Evolutionary conservation across 345 rosid species (phyloP), one percentile per base, ranked within the genome.

Genomic region (Abelmoschus esculentus): DNA sequence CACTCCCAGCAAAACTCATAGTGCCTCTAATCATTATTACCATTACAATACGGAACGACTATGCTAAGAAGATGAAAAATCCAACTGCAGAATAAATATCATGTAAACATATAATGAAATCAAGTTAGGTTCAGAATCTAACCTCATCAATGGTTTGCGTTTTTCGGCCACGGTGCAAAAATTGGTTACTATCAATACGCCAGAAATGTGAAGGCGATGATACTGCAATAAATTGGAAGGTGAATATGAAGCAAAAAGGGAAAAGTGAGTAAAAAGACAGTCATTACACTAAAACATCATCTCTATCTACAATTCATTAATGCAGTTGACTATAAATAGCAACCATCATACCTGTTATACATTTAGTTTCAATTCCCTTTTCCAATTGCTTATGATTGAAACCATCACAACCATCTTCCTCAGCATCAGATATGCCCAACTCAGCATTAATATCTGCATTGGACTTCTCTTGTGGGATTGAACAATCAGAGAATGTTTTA

Each of bases 91-190:
- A 34, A 15, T 68, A 53, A 53, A 52, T 61, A n/a, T 12, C 31
- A 32, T 60, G 47, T 38, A 46, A 59, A 15, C 9, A 28, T 8
- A 28, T 7, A 49, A 71, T 4, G 7, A 69, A 73, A 78, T 8
- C 40, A 66, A 62, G 67, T 78, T 53, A 71, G 32, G 69, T 65
- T 49, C 77, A 55, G 29, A 55, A 28, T 55, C 7, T 5, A 50
- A 95, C 99, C 98, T 95, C 99, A 71, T 95, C 99, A 49, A 95
- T 91, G 70, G 91, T 86, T 80, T 90, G 99, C 73, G 84, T 80
- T 84, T 85, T 91, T 63, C 90, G 92, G 67, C 80, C 79, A 57
- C 99, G 92, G 77, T 90, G 98, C 83, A 87, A 84, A 81, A 85
- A 95, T 80, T 87, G 86, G 73, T 95, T 95, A 65, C 88, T 76